A percentile compares a stretch with the other conserved stretches of the same genome.
These are phyloP conservation scores for Suhomyces tanzawaensis DNA, from an alignment of 805 yeast genomes.

Conservation along the genomic window DNA sequence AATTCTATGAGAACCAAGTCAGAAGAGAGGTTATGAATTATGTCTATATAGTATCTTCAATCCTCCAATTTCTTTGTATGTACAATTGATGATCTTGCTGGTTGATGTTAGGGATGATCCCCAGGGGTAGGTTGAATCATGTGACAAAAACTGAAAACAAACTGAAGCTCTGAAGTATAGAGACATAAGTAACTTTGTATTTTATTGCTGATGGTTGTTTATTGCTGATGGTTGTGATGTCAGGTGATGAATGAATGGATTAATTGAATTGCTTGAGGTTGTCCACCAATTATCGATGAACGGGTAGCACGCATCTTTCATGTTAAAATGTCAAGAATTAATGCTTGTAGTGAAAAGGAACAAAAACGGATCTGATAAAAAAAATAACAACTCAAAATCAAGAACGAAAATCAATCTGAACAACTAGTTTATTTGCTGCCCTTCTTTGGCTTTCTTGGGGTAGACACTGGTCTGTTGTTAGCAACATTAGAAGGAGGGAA, in stretches of 20 bases:
- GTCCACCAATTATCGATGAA: neutral
- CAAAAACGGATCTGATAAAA: neutral
- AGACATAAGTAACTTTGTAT: neutral
- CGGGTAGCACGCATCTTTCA: neutral
- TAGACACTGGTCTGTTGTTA: constrained; percentile 51
- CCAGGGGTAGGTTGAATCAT: neutral
- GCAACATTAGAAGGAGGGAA: constrained; percentile 45
- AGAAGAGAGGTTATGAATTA: neutral
- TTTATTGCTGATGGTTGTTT: neutral
- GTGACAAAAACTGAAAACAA: neutral
- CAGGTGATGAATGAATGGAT: neutral
- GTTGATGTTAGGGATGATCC: neutral
- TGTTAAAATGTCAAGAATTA: neutral
- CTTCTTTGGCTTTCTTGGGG: constrained; percentile 59
- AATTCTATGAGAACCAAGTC: neutral
- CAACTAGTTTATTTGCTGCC: constrained; percentile 38
- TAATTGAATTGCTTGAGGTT: neutral
- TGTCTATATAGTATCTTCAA: constrained; percentile 5
- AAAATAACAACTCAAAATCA: neutral
- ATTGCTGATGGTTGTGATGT: neutral
- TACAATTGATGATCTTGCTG: constrained; percentile 3
- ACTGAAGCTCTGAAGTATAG: neutral
- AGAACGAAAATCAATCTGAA: neutral
- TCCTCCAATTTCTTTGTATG: constrained; percentile 4
- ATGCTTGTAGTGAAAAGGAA: neutral